Conservation (phyloP, 1,284 basidiomycete species). For the Ustilago crameri region DNA sequence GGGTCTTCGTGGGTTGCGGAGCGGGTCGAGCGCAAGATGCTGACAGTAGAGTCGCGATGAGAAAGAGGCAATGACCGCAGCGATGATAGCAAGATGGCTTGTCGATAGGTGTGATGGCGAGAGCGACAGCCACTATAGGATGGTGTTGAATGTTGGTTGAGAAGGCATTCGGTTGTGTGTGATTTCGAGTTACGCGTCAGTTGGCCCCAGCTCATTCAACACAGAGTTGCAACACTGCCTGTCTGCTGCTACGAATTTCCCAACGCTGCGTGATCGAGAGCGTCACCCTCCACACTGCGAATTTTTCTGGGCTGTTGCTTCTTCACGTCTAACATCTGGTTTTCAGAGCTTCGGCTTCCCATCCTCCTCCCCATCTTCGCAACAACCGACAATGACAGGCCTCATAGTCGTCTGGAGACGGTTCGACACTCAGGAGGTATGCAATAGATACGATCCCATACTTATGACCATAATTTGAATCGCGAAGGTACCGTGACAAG, state of each 20-base stretch:
- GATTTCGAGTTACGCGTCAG: constrained; percentile 32
- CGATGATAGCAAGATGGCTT: neutral
- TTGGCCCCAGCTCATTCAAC: constrained; percentile 6
- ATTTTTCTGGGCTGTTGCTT: neutral
- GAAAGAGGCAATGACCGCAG: no score
- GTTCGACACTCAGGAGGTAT: no score
- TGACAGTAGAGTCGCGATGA: neutral
- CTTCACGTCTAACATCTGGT: constrained; percentile 1
- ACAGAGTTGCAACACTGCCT: constrained; percentile 14
- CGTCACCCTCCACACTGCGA: constrained; percentile 24
- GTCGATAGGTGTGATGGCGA: neutral
- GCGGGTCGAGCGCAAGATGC: no score
- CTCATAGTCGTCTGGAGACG: no score
- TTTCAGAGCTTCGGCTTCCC: neutral
- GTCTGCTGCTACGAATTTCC: constrained; percentile 17
- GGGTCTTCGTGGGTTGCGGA: no score
- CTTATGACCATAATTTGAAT: no score
- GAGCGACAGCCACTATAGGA: neutral
- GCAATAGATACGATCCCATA: neutral
- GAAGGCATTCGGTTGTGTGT: neutral
- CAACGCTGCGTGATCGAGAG: constrained; percentile 28
- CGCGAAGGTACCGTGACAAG: no score
- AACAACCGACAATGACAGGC: no score
- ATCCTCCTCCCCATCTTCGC: neutral
- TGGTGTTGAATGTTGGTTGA: neutral